Percentiles rank a stretch among this genome's conserved stretches.
These are phyloP conservation scores for Ophiocordyceps sinensis DNA, from an alignment of 2,329 filamentous ascomycete genomes.

Conservation along the genomic window DNA sequence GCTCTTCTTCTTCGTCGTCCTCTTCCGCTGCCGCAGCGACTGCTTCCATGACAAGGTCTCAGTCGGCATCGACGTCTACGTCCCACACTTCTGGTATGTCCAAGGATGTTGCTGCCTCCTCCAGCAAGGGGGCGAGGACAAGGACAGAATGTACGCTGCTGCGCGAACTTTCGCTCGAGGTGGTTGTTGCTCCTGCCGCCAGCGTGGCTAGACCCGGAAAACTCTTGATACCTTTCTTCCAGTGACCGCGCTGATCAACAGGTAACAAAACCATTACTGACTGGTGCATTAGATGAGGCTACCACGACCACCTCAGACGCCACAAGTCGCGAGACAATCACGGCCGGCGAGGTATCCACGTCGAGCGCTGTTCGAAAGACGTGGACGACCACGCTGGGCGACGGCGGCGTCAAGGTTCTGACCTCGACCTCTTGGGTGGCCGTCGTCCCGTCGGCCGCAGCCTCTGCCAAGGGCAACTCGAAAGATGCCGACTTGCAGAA, in stretches of 20 bases:
- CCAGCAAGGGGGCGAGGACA: neutral
- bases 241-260: neutral
- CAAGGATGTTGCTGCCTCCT: slow-evolving; percentile 4
- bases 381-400: slow-evolving; percentile 28
- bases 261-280: slow-evolving; percentile 3
- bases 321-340: slow-evolving; percentile 15
- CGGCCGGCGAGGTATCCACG: slow-evolving; percentile 18
- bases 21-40: slow-evolving; percentile 7
- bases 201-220: neutral
- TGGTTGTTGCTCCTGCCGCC: neutral
- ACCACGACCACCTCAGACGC: slow-evolving; percentile 7
- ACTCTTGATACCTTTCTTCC: neutral
- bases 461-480: slow-evolving; percentile 11
- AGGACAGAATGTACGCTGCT: too few relatives aligned
- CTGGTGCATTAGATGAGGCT: slow-evolving; percentile 2
- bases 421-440: slow-evolving; percentile 36
- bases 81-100: slow-evolving; percentile 16
- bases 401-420: slow-evolving; percentile 29
- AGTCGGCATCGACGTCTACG: slow-evolving; percentile 3
- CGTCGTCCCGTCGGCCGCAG: slow-evolving; percentile 20
- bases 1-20: slow-evolving; percentile 11
- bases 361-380: slow-evolving; percentile 23
- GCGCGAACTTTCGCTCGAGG: too few relatives aligned
- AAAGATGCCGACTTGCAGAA: slow-evolving; percentile 22
- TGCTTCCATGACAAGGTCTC: slow-evolving; percentile 5